These are phyloP conservation scores for Kodamaea nitidulidarum DNA, from an alignment of 805 yeast species.

Conservation along the genomic window DNA sequence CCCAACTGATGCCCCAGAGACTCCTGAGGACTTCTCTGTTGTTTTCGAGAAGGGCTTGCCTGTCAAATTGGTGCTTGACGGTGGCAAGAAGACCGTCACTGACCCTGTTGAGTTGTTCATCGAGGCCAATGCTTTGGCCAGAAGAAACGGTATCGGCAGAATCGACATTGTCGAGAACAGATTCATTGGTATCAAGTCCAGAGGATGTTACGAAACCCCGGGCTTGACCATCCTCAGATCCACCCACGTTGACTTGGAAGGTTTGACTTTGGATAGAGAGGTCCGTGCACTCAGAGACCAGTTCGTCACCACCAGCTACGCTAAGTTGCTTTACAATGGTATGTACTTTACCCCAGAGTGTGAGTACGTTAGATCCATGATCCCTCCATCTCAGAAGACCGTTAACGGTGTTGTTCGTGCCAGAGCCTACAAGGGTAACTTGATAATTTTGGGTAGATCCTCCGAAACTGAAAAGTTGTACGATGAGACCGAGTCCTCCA, in stretches of 20 bases:
- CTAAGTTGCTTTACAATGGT: slow-evolving; percentile 92
- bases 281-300: slow-evolving; percentile 95
- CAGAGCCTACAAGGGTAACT: slow-evolving; percentile 85
- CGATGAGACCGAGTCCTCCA: slow-evolving; percentile 96
- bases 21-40: slow-evolving; percentile 84
- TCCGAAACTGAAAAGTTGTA: slow-evolving; percentile 94
- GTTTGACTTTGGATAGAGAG: slow-evolving; percentile 94
- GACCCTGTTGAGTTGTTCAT: slow-evolving; percentile 90
- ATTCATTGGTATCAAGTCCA: slow-evolving; percentile 96
- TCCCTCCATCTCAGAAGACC: slow-evolving; percentile 88
- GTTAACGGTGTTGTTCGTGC: slow-evolving; percentile 97
- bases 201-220: slow-evolving; percentile 99
- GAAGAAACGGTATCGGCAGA: slow-evolving; percentile 99
- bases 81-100: slow-evolving; percentile 57
- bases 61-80: slow-evolving; percentile 67
- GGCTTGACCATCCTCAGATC: slow-evolving; percentile 92
- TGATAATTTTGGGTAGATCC: slow-evolving; percentile 85
- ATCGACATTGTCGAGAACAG: slow-evolving; percentile 98
- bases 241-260: slow-evolving; percentile 95
- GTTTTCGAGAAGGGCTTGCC: slow-evolving; percentile 87
- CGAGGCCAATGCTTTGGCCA: slow-evolving; percentile 90
- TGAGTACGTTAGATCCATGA: slow-evolving; percentile 91
- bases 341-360: slow-evolving; percentile 98
- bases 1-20: slow-evolving; percentile 91
- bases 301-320: slow-evolving; percentile 89